Evolutionary conservation across 2,329 filamentous ascomycete species (phyloP).

Genomic region (Fusarium sp.): DNA sequence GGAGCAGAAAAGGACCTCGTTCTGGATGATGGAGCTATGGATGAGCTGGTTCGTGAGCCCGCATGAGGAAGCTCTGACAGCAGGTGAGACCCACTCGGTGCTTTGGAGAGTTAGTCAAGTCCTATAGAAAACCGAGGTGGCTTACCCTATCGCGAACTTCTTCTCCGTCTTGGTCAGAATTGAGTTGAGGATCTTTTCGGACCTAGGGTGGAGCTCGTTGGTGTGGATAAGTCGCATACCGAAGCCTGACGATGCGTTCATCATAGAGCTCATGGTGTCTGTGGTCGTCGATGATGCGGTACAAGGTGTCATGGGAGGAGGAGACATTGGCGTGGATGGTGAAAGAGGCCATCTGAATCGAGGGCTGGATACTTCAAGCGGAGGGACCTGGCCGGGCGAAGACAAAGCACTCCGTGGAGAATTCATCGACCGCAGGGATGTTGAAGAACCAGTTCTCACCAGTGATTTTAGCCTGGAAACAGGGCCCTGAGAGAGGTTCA

Average conservation of each 20-base stretch:
- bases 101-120: constrained; percentile 44
- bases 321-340: constrained; percentile 55
- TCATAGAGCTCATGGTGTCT: constrained; percentile 47
- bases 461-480: constrained; percentile 50
- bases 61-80: constrained; percentile 56
- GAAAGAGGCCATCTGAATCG: constrained; percentile 50
- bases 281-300: constrained; percentile 55
- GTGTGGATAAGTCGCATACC: constrained; percentile 65
- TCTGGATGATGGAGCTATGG: constrained; percentile 67
- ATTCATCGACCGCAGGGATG: constrained; percentile 42
- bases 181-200: constrained; percentile 60
- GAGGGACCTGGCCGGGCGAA: constrained; percentile 51
- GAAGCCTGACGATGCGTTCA: constrained; percentile 53
- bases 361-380: constrained; percentile 45
- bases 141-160: constrained; percentile 57
- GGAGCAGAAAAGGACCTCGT: constrained; percentile 70
- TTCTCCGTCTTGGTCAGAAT: constrained; percentile 65
- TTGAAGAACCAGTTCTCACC: constrained; percentile 44
- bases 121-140: not conserved
- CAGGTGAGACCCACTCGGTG: constrained; percentile 57
- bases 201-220: constrained; percentile 57
- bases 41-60: constrained; percentile 65
- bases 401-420: constrained; percentile 43
- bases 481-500: constrained; percentile 48
- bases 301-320: constrained; percentile 61